Percentiles rank a stretch among this genome's conserved stretches.
Evolutionary conservation across 1,284 basidiomycete genomes (phyloP).

Genomic region (Fomitopsis palustris): DNA sequence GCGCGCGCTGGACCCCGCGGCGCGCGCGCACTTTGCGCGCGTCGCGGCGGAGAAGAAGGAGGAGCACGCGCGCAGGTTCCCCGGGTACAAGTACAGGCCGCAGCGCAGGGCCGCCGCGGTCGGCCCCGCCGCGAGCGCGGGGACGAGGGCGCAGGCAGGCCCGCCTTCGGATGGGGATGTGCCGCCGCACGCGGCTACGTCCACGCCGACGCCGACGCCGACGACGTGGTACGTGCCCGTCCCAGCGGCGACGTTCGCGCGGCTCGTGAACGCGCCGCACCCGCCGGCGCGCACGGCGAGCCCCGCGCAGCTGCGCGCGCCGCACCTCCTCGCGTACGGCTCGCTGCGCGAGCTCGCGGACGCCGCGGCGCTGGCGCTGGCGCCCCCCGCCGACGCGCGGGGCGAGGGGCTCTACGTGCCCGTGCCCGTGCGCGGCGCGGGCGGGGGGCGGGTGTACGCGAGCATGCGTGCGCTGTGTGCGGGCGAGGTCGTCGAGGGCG

Average conservation of each 20-base stretch:
- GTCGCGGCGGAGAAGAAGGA: constrained; percentile 1
- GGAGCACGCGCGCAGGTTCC: neutral
- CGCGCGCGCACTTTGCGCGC: neutral
- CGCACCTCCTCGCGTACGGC: neutral
- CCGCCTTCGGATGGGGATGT: neutral
- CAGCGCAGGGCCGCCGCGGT: neutral
- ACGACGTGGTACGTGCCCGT: neutral
- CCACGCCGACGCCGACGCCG: neutral
- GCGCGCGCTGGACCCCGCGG: neutral
- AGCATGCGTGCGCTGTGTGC: neutral
- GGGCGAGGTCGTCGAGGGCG: neutral
- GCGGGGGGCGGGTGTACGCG: neutral
- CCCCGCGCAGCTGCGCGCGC: neutral
- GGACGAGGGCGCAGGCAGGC: neutral
- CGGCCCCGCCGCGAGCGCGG: neutral
- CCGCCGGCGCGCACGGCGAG: neutral
- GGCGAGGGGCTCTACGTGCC: neutral
- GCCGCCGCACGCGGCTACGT: too few relatives aligned
- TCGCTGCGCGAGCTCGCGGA: constrained; percentile 1
- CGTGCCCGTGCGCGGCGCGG: neutral
- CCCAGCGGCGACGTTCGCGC: neutral
- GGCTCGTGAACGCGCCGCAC: neutral
- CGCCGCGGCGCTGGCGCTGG: neutral
- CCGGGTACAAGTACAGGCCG: constrained; percentile 1
- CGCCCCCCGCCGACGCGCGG: neutral